Evolutionary conservation across 2,329 filamentous ascomycete species (phyloP).

Genomic region (Hymenoscyphus infarciens): DNA sequence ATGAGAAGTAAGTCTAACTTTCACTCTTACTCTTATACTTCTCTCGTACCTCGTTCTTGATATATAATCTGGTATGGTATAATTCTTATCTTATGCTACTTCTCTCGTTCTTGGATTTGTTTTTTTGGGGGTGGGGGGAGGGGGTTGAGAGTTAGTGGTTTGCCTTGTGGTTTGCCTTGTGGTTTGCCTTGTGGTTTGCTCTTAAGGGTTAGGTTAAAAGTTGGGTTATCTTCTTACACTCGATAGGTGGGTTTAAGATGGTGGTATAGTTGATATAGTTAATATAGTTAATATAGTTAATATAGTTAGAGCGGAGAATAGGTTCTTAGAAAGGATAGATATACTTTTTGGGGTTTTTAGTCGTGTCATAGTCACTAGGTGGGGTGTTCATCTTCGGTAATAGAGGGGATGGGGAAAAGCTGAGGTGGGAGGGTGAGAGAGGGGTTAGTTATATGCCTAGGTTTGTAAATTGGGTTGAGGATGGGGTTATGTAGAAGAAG

Average conservation of each 20-base stretch:
- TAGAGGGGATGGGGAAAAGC: neutral
- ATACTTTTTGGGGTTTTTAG: neutral
- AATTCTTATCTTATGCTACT: neutral
- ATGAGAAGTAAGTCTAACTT: too few relatives aligned
- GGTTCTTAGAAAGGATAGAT: neutral
- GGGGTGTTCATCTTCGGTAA: neutral
- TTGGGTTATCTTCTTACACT: neutral
- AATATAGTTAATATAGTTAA: too few relatives aligned
- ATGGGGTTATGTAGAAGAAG: too few relatives aligned
- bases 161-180: too few relatives aligned
- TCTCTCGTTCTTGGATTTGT: neutral
- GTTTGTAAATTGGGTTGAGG: neutral
- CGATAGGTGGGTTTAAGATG: neutral
- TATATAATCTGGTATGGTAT: neutral
- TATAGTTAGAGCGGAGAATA: too few relatives aligned
- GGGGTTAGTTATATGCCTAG: neutral
- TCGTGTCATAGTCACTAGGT: neutral
- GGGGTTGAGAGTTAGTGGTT: too few relatives aligned
- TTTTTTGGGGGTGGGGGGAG: too few relatives aligned
- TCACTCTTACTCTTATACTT: too few relatives aligned
- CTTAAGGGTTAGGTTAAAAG: too few relatives aligned
- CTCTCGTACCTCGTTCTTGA: neutral
- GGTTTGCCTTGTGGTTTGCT: neutral
- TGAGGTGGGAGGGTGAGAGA: too few relatives aligned
- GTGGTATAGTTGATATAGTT: too few relatives aligned